Percentiles rank a stretch among this genome's conserved stretches.
Evolutionary conservation across 2,329 filamentous ascomycete genomes (phyloP).

Genomic region (Didymella sp.): DNA sequence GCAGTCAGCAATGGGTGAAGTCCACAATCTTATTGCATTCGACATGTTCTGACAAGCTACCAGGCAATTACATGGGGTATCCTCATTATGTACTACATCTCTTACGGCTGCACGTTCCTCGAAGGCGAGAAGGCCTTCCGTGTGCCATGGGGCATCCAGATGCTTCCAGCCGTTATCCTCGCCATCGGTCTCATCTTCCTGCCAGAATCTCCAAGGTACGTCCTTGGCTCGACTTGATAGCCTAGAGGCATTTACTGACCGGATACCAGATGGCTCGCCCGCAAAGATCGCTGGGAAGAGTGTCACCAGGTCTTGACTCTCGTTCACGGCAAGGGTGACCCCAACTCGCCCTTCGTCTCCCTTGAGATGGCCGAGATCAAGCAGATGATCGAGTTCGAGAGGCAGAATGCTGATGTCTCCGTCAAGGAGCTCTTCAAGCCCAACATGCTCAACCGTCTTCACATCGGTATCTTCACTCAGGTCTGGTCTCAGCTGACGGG

Average conservation of each 20-base stretch:
- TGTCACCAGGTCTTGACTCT: slow-evolving; percentile 51
- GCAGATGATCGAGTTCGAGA: slow-evolving; percentile 76
- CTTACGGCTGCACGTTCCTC: slow-evolving; percentile 47
- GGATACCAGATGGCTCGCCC: slow-evolving; percentile 47
- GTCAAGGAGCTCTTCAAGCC: slow-evolving; percentile 77
- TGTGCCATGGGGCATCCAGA: slow-evolving; percentile 49
- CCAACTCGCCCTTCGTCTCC: slow-evolving; percentile 68
- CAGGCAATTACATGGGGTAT: slow-evolving; percentile 69
- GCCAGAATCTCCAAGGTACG: slow-evolving; percentile 52
- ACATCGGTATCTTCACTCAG: slow-evolving; percentile 75
- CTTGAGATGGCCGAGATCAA: slow-evolving; percentile 76
- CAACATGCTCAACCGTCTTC: slow-evolving; percentile 74
- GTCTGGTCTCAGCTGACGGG: slow-evolving; percentile 79
- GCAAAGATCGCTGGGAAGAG: slow-evolving; percentile 56
- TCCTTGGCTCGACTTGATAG: background rate
- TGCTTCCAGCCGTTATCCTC: slow-evolving; percentile 48
- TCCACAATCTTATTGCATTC: no score
- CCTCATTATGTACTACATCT: slow-evolving; percentile 48
- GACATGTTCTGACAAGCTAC: no score
- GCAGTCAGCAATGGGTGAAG: slow-evolving; percentile 70
- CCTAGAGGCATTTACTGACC: background rate
- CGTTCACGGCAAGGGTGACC: slow-evolving; percentile 64
- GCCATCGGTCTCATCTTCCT: slow-evolving; percentile 60
- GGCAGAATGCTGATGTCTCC: slow-evolving; percentile 70
- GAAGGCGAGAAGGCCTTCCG: slow-evolving; percentile 45